These are phyloP conservation scores for Ananas comosus DNA, from an alignment of 176 grass and related monocot genomes.

Conservation along the genomic window DNA sequence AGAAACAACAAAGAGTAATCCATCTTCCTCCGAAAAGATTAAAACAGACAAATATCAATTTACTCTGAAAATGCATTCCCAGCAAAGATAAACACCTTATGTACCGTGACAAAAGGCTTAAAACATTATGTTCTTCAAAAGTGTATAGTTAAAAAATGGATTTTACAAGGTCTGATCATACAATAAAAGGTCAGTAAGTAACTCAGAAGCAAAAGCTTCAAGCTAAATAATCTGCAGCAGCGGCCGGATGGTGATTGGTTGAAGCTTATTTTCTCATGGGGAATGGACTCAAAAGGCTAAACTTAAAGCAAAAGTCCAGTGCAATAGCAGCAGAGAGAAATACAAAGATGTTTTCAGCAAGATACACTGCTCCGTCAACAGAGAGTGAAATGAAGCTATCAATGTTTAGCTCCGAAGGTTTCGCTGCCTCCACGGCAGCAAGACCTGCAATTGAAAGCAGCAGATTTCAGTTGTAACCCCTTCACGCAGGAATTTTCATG, in stretches of 20 bases:
- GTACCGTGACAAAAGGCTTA: no score
- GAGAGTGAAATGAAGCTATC: constrained; percentile 43
- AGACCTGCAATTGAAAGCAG: constrained; percentile 41
- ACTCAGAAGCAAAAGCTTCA: neutral
- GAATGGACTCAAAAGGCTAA: constrained; percentile 69
- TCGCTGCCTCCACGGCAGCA: constrained; percentile 44
- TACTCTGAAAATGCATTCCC: no score
- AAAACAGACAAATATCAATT: no score
- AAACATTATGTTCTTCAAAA: no score
- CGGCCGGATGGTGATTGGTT: neutral
- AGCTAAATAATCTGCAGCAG: neutral
- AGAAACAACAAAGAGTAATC: no score
- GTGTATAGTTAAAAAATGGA: neutral
- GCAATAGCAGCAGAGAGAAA: constrained; percentile 76
- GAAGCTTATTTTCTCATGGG: constrained; percentile 38
- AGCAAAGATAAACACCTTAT: no score
- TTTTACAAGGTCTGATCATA: neutral
- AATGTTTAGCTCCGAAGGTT: constrained; percentile 37
- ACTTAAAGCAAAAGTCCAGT: constrained; percentile 90
- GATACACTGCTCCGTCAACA: constrained; percentile 42
- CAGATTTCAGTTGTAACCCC: no score
- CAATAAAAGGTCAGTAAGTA: neutral
- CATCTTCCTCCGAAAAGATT: no score
- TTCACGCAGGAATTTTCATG: no score
- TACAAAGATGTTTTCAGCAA: constrained; percentile 65